These are phyloP conservation scores for Fusarium redolens DNA, from an alignment of 2,329 filamentous ascomycete genomes.

Conservation along the genomic window DNA sequence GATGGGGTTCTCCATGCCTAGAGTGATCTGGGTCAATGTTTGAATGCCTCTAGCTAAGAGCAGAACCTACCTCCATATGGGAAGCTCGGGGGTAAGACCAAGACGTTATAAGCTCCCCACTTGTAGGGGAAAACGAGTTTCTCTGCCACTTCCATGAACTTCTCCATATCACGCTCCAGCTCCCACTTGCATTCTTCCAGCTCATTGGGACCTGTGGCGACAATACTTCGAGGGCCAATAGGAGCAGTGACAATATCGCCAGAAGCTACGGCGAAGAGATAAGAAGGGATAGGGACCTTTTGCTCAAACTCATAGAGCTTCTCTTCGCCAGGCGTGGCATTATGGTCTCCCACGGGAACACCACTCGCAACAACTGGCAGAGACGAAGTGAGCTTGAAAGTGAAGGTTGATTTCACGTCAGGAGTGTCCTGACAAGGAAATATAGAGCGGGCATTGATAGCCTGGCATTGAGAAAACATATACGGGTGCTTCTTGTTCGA, in stretches of 20 bases:
- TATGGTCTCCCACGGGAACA: constrained; percentile 64
- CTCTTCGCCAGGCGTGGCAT: constrained; percentile 58
- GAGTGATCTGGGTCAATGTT: constrained; percentile 17
- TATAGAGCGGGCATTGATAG: constrained; percentile 91
- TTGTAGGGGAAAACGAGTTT: constrained; percentile 84
- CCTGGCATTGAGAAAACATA: constrained; percentile 98
- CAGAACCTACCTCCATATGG: constrained; percentile 77
- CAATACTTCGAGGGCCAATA: constrained; percentile 85
- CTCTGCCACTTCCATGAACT: constrained; percentile 89
- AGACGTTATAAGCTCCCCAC: constrained; percentile 95
- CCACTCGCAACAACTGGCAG: constrained; percentile 94
- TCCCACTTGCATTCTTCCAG: constrained; percentile 88
- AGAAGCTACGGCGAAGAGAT: constrained; percentile 91
- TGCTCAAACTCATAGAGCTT: constrained; percentile 89
- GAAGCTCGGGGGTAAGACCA: constrained; percentile 90
- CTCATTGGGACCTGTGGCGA: constrained; percentile 90
- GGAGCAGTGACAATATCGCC: constrained; percentile 87
- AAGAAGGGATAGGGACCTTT: constrained; percentile 90
- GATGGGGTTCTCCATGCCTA: constrained; percentile 89
- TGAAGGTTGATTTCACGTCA: constrained; percentile 95
- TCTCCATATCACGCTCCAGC: constrained; percentile 89
- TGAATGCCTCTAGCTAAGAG: background rate
- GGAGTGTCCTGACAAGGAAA: constrained; percentile 98
- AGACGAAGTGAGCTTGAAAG: constrained; percentile 86
- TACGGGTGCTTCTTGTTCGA: constrained; percentile 96